These are phyloP conservation scores for Ustilago trichophora DNA, from an alignment of 1,284 basidiomycete species.

Conservation along the genomic window DNA sequence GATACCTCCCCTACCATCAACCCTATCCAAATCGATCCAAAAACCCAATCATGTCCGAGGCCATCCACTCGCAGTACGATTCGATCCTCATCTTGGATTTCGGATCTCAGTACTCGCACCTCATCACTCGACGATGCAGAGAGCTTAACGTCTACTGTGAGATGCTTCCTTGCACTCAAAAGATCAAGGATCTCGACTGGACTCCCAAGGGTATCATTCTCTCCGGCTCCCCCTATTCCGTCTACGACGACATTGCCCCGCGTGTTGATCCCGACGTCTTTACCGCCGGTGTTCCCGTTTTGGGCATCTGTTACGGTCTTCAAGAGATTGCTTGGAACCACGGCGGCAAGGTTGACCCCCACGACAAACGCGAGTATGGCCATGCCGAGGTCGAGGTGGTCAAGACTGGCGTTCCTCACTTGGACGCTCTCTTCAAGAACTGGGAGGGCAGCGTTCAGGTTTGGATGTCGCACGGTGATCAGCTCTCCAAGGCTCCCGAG, in stretches of 20 bases:
- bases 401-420: constrained; percentile 72
- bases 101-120: constrained; percentile 97
- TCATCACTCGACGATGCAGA: constrained; percentile 97
- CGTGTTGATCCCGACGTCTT: constrained; percentile 97
- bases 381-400: constrained; percentile 82
- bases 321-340: constrained; percentile 95
- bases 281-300: constrained; percentile 84
- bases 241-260: constrained; percentile 91
- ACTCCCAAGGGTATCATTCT: constrained; percentile 98
- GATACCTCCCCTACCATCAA: too few relatives aligned
- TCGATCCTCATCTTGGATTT: constrained; percentile 97
- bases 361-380: constrained; percentile 94
- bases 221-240: constrained; percentile 97
- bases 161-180: constrained; percentile 95
- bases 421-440: constrained; percentile 82
- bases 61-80: constrained; percentile 93
- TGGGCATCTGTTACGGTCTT: constrained; percentile 99
- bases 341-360: constrained; percentile 85
- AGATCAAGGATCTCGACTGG: constrained; percentile 87
- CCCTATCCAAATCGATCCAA: too few relatives aligned
- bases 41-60: constrained; percentile 61
- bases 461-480: constrained; percentile 99
- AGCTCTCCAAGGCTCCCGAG: constrained; percentile 81
- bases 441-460: constrained; percentile 84
- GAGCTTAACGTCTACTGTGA: constrained; percentile 98